A percentile compares a stretch with the other conserved stretches of the same genome.
Conservation (phyloP, 345 rosid genomes). For the Eucalyptus cloeziana region DNA sequence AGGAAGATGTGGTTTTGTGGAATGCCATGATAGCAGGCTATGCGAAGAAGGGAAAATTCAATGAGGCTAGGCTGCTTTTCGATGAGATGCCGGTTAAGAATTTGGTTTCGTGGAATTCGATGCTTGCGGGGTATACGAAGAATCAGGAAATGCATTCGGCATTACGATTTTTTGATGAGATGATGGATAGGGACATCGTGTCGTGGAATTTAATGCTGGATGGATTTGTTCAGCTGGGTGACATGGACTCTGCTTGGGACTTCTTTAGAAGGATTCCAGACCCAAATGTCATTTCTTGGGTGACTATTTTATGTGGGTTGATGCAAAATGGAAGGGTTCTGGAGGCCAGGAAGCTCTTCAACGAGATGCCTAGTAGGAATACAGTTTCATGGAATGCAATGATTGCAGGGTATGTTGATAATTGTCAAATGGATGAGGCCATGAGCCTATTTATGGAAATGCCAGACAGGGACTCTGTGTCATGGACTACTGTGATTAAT, state of each 20-base stretch:
- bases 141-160: not conserved
- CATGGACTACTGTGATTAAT: conserved; percentile 29
- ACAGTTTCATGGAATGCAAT: conserved; percentile 32
- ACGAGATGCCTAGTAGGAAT: conserved; percentile 18
- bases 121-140: conserved; percentile 22
- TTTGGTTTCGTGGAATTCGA: conserved; percentile 29
- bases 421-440: conserved; percentile 12
- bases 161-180: not conserved
- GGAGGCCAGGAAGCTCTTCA: conserved; percentile 19
- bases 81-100: conserved; percentile 19
- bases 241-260: conserved; percentile 20
- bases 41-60: conserved; percentile 13
- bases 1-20: conserved; percentile 20
- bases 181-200: conserved; percentile 3
- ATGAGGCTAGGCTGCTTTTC: conserved; percentile 16
- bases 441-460: conserved; percentile 18
- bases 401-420: conserved; percentile 17
- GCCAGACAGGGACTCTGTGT: conserved; percentile 18
- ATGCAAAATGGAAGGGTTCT: conserved; percentile 1
- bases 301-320: conserved; percentile 24
- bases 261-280: conserved; percentile 13
- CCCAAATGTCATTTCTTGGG: conserved; percentile 18
- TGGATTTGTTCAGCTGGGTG: conserved; percentile 13
- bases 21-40: conserved; percentile 28
- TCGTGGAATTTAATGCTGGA: conserved; percentile 21